Evolutionary conservation across 257 asterid genomes (phyloP).

Genomic region (Solanum chaucha): DNA sequence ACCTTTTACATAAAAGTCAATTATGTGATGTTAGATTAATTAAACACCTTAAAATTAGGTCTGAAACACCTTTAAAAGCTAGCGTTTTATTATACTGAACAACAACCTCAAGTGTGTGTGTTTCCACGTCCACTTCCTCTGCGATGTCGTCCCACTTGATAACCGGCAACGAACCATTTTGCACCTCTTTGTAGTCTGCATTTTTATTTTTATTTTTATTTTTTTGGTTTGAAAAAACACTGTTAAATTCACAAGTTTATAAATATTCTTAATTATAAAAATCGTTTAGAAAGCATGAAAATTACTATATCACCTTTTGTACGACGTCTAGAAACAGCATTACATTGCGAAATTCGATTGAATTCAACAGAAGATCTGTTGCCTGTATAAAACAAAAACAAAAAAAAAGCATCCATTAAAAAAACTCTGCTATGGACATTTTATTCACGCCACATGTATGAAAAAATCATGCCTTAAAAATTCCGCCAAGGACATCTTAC

Average conservation of each 20-base stretch:
- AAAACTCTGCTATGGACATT: no score
- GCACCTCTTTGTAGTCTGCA: constrained; percentile 35
- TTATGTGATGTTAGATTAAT: background rate
- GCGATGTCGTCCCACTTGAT: constrained; percentile 43
- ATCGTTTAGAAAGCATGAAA: background rate
- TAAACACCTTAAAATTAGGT: background rate
- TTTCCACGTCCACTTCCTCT: constrained; percentile 32
- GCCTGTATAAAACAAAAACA: constrained; percentile 8
- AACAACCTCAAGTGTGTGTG: constrained; percentile 19
- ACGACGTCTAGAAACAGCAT: constrained; percentile 35
- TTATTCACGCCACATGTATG: background rate
- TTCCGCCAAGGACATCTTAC: background rate
- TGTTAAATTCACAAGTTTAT: background rate
- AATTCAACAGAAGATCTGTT: constrained; percentile 4
- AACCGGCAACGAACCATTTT: constrained; percentile 32
- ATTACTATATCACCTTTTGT: constrained; percentile 28
- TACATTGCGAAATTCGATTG: constrained; percentile 22
- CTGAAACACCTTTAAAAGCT: no score
- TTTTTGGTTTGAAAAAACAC: background rate
- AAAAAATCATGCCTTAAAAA: background rate
- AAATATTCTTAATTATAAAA: background rate
- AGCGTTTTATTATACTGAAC: background rate
- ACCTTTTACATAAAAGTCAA: constrained; percentile 6
- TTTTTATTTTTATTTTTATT: background rate
- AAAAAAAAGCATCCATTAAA: background rate